Conservation (phyloP, 2,329 filamentous ascomycete genomes). For the Alternaria sp. region DNA sequence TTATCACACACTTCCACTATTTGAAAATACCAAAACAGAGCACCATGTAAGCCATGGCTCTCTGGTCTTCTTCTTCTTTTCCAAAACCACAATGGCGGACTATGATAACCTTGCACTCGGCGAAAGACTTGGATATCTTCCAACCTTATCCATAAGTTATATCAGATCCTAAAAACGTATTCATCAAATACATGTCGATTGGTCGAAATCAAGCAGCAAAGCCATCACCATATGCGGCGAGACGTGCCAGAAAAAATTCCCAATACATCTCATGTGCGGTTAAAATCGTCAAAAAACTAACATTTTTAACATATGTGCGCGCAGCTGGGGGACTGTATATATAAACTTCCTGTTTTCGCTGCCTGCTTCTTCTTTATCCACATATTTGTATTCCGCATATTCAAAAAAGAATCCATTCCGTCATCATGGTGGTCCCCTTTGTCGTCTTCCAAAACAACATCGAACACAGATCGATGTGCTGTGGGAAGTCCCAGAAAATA, state of each 20-base stretch:
- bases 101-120: background rate
- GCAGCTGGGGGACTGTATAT: background rate
- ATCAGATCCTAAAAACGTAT: background rate
- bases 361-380: background rate
- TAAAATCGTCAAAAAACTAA: background rate
- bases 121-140: background rate
- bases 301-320: background rate
- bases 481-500: too few relatives aligned
- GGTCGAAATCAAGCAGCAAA: fast-evolving
- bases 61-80: too few relatives aligned
- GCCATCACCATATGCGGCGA: background rate
- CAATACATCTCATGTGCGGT: background rate
- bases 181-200: background rate
- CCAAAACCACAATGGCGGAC: too few relatives aligned
- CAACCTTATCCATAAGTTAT: background rate
- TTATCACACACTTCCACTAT: too few relatives aligned
- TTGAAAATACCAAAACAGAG: too few relatives aligned
- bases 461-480: too few relatives aligned
- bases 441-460: too few relatives aligned
- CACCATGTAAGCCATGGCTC: too few relatives aligned
- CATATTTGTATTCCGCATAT: background rate
- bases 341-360: background rate
- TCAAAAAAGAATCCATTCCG: too few relatives aligned
- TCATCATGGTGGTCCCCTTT: too few relatives aligned
- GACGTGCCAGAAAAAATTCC: background rate